Evolutionary conservation across 768 basidiomycete genomes (phyloP), one percentile per base, ranked within the genome.

Genomic region (Cantharellus anzutake): DNA sequence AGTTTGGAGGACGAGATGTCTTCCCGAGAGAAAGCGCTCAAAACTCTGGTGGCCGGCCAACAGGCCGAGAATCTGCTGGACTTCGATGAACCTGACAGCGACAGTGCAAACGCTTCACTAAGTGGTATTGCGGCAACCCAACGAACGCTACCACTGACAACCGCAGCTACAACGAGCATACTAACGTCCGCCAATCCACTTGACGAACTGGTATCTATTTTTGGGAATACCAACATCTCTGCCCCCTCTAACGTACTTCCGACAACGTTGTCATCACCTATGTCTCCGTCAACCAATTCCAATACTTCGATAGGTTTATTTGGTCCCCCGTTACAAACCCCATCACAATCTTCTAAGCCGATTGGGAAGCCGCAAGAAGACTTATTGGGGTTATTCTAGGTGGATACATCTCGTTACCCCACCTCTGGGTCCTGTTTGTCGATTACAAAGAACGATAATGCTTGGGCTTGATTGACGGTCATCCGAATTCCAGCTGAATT

Each of bases 11-110:
- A 92, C 63, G 81, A 78, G 16, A 74, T 80, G 59, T 80, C 82
- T 2, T 73, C 35, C 35, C 84, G 34, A 78, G 68, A 88, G 67
- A 90, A 86, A 65, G 91, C 91, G 2, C 71, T 97, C n/a, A 83
- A 92, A 65, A 92, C 91, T 0, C 85, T 97, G 50, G 89, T 80
- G 35, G 82, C 83, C 2, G 94, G 94, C 5, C 88, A 92, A 71
- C 86, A 90, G 70, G 81, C 91, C 11, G 94, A 98, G 71, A 97
- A 98, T 69, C 73, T 96, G 3, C 82, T 97, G 62, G 92, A 97
- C 72, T 92, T 97, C 69, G 90, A 89, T 70, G 88, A 91, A 64
- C 70, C 70, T 59, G 74, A 75, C 3, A 68, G 73, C 56, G 80
- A 83, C 42, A 76, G 77, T 16, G 52, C 7, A 11, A 39, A 58